A percentile compares a stretch with the other conserved stretches of the same genome.
phyloP scores from a whole-genome alignment of 768 basidiomycete genomes.

The Ephemerocybe angulata region DNA sequence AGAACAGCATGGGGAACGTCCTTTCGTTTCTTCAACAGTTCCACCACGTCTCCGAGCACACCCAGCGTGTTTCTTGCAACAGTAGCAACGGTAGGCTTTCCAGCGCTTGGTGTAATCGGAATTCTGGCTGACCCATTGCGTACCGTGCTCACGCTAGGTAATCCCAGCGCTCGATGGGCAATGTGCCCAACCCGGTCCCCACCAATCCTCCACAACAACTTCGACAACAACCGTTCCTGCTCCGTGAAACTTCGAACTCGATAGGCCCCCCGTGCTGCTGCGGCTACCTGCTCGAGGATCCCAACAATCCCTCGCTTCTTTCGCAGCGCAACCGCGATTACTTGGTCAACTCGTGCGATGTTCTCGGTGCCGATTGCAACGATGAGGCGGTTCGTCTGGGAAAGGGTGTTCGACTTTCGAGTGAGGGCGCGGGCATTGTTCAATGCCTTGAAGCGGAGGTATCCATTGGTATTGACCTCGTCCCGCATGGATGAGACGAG shows the following conservation, averaged over 20 bases:
- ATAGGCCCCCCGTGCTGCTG: not conserved
- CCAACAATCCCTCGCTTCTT: slow-evolving; percentile 5
- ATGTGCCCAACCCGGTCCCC: not conserved
- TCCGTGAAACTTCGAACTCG: not conserved
- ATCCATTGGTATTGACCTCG: not conserved
- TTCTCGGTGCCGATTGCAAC: not conserved
- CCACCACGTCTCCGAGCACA: not conserved
- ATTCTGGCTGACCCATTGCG: not conserved
- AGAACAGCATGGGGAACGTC: slow-evolving; percentile 20
- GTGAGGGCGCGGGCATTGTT: not conserved
- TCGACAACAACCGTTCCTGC: not conserved
- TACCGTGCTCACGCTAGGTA: not conserved
- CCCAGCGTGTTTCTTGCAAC: not conserved
- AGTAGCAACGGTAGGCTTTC: not conserved
- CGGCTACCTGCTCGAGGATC: not conserved
- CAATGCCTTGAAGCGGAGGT: not conserved
- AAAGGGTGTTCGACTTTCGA: not conserved
- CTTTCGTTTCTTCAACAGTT: slow-evolving; percentile 10
- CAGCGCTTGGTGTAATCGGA: not conserved
- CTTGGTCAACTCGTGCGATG: not conserved
- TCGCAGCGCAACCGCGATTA: slow-evolving; percentile 15
- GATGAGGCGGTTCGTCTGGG: not conserved
- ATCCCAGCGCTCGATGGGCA: not conserved
- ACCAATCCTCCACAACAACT: not conserved
- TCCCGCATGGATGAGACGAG: not conserved